Base-by-base conservation (phyloP, 768 basidiomycete genomes). In the Crepidotus variabilis region DNA sequence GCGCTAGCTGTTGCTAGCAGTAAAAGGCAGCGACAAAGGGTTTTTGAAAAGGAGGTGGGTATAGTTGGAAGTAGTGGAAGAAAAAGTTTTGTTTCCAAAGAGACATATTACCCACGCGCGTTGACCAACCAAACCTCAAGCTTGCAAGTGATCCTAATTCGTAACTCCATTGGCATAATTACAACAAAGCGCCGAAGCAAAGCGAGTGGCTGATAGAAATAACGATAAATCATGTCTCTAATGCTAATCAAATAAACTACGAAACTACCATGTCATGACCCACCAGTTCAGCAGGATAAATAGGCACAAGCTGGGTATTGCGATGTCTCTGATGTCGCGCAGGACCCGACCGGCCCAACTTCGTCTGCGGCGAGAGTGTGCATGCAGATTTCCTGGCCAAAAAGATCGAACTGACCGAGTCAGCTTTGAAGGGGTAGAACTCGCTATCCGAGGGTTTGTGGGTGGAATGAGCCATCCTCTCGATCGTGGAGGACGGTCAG, bases 251-350 rank as follows among this genome's bases (percentile, higher is more conserved):
- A 2, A 49, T 14, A 5, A 20, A 28, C 21, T 47, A 28, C 28
- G 28, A 28, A 28, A 28, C 43, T 56, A 56, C 32, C 39, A 50
- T 35, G 52, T 54, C 22, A 64, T 57, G 23, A 65, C 55, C 74
- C 72, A 76, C 61, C 68, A 66, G 6, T 75, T 73, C 47, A 77
- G 67, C 21, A 72, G 14, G n/a, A 69, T 61, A 60, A 81, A 79
- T 16, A 75, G 56, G 46, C 62, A 64, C 9, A 82, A 49, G 10
- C 80, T 79, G 55, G 76, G 75, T 16, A 75, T 47, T 6, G 79
- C 76, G 50, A 80, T 66, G 59, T 77, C 74, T 61, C 72, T 66
- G 18, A 72, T 60, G 61, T 81, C 79, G 8, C 64, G 68, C 47
- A 78, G n/a, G 43, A 70, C 69, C 11, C 69, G 67, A 34, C 58